Conservation (phyloP, 2,329 filamentous ascomycete genomes). For the Paraconiothyrium brasiliense region DNA sequence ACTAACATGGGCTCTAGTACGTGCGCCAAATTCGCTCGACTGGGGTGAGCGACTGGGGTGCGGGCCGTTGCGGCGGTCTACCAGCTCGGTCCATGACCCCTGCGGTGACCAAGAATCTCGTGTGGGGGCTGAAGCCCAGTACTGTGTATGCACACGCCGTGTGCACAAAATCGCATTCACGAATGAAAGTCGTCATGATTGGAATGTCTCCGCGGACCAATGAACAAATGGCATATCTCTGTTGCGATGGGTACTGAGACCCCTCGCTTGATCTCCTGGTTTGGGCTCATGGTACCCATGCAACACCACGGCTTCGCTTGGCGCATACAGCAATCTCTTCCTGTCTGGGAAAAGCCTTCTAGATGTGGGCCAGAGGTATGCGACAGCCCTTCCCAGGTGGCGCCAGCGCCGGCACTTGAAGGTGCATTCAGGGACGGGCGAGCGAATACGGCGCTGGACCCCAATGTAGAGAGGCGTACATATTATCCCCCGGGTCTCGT, state of each 20-base stretch:
- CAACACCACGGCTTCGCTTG: neutral
- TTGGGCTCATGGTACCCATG: neutral
- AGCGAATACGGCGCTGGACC: neutral
- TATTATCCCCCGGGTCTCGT: neutral
- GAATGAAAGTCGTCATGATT: too few relatives aligned
- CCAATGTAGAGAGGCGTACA: neutral
- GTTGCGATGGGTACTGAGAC: neutral
- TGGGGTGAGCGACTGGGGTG: neutral
- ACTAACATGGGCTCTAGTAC: neutral
- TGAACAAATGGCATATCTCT: neutral
- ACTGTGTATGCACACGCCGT: slow-evolving; percentile 1
- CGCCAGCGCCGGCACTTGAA: neutral
- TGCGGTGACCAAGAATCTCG: too few relatives aligned
- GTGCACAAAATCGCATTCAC: neutral
- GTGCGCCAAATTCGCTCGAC: neutral
- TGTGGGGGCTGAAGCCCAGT: neutral
- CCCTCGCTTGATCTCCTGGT: neutral
- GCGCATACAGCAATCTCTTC: neutral
- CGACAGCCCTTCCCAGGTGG: neutral
- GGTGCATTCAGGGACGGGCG: neutral
- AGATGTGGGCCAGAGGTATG: neutral
- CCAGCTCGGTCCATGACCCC: neutral
- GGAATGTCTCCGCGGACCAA: too few relatives aligned
- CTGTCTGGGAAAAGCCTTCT: neutral
- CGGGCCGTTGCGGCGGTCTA: slow-evolving; percentile 3